Base-by-base conservation (phyloP, 2,329 filamentous ascomycete species). In the Botrytis squamosa region DNA sequence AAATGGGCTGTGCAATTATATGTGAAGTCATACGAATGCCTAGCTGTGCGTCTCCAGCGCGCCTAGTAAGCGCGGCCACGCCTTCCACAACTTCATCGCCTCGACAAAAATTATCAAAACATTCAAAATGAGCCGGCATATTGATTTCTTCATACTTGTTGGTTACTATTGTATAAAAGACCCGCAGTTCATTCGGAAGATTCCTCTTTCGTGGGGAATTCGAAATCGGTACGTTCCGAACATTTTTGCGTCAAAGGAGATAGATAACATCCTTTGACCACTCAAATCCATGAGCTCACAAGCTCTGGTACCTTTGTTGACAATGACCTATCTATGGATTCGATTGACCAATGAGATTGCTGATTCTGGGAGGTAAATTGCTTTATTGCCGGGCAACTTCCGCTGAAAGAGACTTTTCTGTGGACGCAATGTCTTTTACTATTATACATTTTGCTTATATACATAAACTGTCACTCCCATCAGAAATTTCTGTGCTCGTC, bases 341-440 rank as follows among this genome's bases (percentile, higher is more conserved):
- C n/a, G 9, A 46, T 29, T 38, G 46, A n/a, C 65, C 20, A 55
- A 67, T 38, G 36, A 7, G 14, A 20, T 29, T 29, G 16, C 20
- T 40, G 14, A 29, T 55, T 36, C 10, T 7, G 25, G 16, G 9
- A 16, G 3, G 12, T 55, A 9, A 22, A 22, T 55, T 40, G 65
- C 65, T 67, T 67, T 67, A 22, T 67, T 55, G 25, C 46, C 40
- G 25, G 65, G 65, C 14, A 55, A 67, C 36, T 55, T 55, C 65
- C 65, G 65, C 38, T 52, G 44, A 67, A 55, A 67, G 46, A 55
- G n/a, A 36, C 10, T 33, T 20, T 46, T 44, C 42, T 33, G 42
- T 46, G 18, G n/a, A 46, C 29, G n/a, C 63, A 20, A 55, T 40
- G 46, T 25, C 25, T 40, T 55, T 64, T 29, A 55, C 22, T 22